A percentile compares a stretch with the other conserved stretches of the same genome.
These are phyloP conservation scores for Saturnispora ahearnii DNA, from an alignment of 805 yeast genomes.

Conservation along the genomic window DNA sequence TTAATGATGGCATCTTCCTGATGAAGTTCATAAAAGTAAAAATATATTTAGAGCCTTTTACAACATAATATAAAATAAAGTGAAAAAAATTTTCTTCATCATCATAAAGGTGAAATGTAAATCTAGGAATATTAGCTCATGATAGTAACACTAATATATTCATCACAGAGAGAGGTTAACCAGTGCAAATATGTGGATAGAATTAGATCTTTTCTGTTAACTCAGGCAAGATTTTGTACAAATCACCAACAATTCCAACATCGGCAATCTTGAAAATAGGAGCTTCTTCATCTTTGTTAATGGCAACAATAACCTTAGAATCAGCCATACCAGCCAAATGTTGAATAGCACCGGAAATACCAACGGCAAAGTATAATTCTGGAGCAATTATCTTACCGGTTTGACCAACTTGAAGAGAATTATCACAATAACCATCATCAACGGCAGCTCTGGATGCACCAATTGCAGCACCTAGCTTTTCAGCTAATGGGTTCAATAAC, in stretches of 20 bases:
- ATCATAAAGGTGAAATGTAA: not conserved
- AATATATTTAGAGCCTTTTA: not conserved
- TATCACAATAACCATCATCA: conserved; percentile 91
- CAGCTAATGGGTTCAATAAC: conserved; percentile 75
- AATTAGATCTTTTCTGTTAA: conserved; percentile 59
- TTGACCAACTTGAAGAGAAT: conserved; percentile 94
- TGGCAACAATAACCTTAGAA: conserved; percentile 85
- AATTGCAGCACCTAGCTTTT: conserved; percentile 77
- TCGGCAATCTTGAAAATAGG: conserved; percentile 91
- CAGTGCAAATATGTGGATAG: not conserved
- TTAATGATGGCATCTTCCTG: conserved; percentile 1
- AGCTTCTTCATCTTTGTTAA: conserved; percentile 89
- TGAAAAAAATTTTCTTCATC: not conserved
- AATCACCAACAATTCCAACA: conserved; percentile 80
- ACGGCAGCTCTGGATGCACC: conserved; percentile 99
- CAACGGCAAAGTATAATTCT: conserved; percentile 85
- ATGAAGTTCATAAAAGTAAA: conserved; percentile 3
- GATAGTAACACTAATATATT: not conserved
- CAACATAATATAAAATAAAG: not conserved
- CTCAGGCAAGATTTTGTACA: conserved; percentile 84
- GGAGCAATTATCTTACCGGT: conserved; percentile 98
- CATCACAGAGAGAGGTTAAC: not conserved
- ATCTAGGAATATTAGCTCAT: not conserved
- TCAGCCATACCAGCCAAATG: conserved; percentile 99
- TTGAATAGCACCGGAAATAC: conserved; percentile 95